Conservation (phyloP, 1,139 yeast genomes). For the Diutina pseudorugosa region DNA sequence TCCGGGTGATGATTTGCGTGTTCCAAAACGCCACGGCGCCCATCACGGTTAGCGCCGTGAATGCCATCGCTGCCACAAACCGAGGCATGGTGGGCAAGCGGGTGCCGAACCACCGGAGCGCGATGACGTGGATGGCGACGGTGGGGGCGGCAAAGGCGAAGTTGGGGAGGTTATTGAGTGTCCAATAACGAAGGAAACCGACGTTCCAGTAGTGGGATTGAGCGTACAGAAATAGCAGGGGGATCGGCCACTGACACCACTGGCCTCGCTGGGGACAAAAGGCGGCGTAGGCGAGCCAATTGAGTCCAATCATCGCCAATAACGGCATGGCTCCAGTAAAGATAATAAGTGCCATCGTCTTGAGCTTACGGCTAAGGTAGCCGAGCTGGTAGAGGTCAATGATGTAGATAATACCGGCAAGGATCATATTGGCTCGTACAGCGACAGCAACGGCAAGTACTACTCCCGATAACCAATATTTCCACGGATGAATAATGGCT, state of each 20-base stretch:
- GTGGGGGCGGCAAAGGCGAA: slow-evolving; percentile 72
- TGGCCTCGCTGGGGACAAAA: slow-evolving; percentile 32
- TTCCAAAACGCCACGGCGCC: slow-evolving; percentile 60
- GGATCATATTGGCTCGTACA: slow-evolving; percentile 63
- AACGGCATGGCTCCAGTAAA: background rate
- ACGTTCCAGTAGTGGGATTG: slow-evolving; percentile 76
- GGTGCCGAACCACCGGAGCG: slow-evolving; percentile 18
- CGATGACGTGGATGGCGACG: slow-evolving; percentile 22
- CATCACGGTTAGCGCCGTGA: slow-evolving; percentile 30
- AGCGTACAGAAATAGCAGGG: slow-evolving; percentile 61
- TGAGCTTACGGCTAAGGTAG: background rate
- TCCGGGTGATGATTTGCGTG: slow-evolving; percentile 74
- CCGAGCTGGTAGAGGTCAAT: slow-evolving; percentile 30
- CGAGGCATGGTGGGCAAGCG: slow-evolving; percentile 21
- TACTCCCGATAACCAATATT: slow-evolving; percentile 44
- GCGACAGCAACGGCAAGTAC: slow-evolving; percentile 45
- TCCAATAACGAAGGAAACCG: slow-evolving; percentile 80
- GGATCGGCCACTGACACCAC: slow-evolving; percentile 57
- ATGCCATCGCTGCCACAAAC: slow-evolving; percentile 20
- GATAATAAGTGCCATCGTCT: background rate
- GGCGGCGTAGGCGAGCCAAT: background rate
- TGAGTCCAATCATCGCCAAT: background rate
- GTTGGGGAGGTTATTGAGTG: slow-evolving; percentile 67
- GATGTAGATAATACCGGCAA: slow-evolving; percentile 58
- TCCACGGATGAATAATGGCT: background rate